Base-by-base conservation (phyloP, 139 green algal species). In the Auxenochlorella protothecoides region DNA sequence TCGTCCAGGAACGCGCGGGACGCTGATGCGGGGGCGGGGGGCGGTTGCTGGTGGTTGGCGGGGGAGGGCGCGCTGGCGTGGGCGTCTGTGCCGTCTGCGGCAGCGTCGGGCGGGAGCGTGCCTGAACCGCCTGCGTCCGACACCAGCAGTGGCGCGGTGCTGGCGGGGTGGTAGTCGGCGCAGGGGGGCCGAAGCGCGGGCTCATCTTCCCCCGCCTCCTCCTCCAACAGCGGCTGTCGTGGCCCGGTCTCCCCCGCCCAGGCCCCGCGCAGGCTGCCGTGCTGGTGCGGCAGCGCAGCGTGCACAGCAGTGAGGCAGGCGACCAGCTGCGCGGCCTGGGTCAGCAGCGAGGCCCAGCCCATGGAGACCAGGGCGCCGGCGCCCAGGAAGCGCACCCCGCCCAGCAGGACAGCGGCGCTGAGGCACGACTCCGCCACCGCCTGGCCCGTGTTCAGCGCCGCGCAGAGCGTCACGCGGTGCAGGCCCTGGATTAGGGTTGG, bases 371-470 rank as follows among this genome's bases (percentile, higher is more conserved):
- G 54, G 5, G 13, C 52, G 44, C n/a, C 52, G 5, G 52, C 51
- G 7, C 53, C 53, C 27, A 27, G 15, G n/a, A 73, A 59, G 4
- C 53, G n/a, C 9, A 78, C 44, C 27, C 70, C 10, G 44, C 15
- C 44, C 51, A 55, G 15, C 5, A 83, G 68, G 4, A 80, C 78
- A 27, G 72, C 61, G 6, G 51, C 7, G 14, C 59, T 85, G 55
- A 74, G 76, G 51, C 51, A 10, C 11, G 86, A 74, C 59, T 87
- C 80, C 51, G 85, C 10, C 14, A 81, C 2, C 5, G 81, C 52
- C 57, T 85, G 73, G 3, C 52, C 53, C 27, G 80, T 80, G 55
- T 85, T 87, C 11, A 89, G 60, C 0, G 56, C 14, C 5, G 82
- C 82, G 55, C 70, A 73, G 3, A 78, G 57, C n/a, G 69, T 59